Conservation (phyloP, 2,329 filamentous ascomycete species). For the Cercospora zeae-maydis region DNA sequence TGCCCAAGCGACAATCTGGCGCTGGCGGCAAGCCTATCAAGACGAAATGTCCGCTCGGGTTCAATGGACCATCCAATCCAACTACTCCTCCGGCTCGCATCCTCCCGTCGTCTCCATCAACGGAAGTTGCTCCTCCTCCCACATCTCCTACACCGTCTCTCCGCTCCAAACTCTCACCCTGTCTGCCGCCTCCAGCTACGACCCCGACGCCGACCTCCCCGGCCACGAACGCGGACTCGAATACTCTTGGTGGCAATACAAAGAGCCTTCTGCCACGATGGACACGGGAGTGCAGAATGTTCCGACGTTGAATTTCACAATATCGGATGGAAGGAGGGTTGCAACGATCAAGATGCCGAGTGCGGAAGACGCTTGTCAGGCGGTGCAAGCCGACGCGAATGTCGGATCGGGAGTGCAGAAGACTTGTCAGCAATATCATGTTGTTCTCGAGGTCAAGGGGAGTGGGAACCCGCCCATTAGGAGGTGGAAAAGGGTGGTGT, state of each 20-base stretch:
- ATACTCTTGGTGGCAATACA: conserved; percentile 16
- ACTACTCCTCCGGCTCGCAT: conserved; percentile 3
- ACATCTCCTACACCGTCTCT: conserved; percentile 4
- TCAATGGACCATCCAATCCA: conserved; percentile 36
- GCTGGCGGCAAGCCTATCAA: conserved; percentile 43
- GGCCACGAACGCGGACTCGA: background rate
- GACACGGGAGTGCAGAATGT: background rate
- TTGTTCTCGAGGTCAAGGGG: conserved; percentile 8
- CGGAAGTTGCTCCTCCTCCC: background rate
- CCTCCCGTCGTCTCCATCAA: conserved; percentile 9
- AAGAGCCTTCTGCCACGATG: conserved; percentile 4
- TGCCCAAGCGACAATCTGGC: conserved; percentile 47
- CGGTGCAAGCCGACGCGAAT: conserved; percentile 1
- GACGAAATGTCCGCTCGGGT: conserved; percentile 45
- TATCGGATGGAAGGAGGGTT: background rate
- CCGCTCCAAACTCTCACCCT: background rate
- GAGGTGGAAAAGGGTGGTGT: conserved; percentile 7
- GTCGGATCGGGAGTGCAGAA: background rate
- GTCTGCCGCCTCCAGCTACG: background rate
- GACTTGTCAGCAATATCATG: conserved; percentile 8
- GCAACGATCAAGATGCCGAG: background rate
- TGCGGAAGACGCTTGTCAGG: background rate
- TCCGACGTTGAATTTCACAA: background rate
- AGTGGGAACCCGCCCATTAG: conserved; percentile 9
- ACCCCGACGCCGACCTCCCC: background rate